Conservation (phyloP, 2,329 filamentous ascomycete genomes). For the Claviceps pusilla region DNA sequence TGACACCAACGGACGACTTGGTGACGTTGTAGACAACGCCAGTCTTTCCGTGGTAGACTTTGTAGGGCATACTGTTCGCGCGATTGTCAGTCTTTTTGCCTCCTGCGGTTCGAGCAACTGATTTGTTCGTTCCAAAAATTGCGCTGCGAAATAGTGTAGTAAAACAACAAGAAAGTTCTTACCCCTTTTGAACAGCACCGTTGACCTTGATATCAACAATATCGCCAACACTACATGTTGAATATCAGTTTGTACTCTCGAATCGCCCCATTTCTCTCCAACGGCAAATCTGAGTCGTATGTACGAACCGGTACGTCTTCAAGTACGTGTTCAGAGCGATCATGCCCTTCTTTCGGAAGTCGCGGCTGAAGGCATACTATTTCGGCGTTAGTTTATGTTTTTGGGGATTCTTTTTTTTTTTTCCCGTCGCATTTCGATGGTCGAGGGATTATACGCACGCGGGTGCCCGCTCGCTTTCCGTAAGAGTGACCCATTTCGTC, state of each 20-base stretch:
- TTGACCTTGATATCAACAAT: slow-evolving; percentile 98
- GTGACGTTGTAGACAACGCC: slow-evolving; percentile 98
- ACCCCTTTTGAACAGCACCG: slow-evolving; percentile 97
- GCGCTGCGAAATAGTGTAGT: neutral
- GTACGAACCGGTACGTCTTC: slow-evolving; percentile 64
- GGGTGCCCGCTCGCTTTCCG: slow-evolving; percentile 76
- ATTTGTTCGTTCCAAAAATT: neutral
- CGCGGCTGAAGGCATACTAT: slow-evolving; percentile 80
- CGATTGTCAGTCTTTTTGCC: slow-evolving; percentile 18
- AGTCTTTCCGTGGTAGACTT: slow-evolving; percentile 99
- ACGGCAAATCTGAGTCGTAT: neutral
- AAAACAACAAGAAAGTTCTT: slow-evolving; percentile 24
- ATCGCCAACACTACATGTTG: slow-evolving; percentile 63
- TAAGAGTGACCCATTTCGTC: slow-evolving; percentile 72
- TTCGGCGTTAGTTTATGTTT: slow-evolving; percentile 7
- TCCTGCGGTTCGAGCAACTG: neutral
- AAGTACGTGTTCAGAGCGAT: slow-evolving; percentile 92
- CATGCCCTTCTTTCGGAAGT: slow-evolving; percentile 90
- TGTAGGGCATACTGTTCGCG: slow-evolving; percentile 75
- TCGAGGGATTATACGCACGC: slow-evolving; percentile 40
- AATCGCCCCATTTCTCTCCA: neutral
- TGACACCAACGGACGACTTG: slow-evolving; percentile 93
- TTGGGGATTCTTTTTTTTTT: slow-evolving; percentile 3
- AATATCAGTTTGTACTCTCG: slow-evolving; percentile 25
- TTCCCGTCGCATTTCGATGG: slow-evolving; percentile 15